Evolutionary conservation across 192 early-diverging fungal genomes (phyloP), one percentile per base, ranked within the genome.

Genomic region (Paraglomus occultum): DNA sequence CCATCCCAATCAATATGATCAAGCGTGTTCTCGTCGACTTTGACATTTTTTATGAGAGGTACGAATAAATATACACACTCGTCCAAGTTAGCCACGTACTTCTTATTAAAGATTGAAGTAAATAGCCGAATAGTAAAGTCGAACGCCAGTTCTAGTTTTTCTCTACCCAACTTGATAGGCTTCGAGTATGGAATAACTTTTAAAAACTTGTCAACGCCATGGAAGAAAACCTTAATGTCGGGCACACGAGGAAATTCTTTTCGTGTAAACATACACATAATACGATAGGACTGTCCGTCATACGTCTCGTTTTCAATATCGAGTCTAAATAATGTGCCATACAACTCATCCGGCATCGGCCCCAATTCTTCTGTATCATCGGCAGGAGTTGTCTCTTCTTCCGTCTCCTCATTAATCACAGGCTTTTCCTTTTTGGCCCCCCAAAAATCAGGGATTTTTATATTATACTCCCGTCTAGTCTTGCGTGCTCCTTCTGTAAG

Each of bases 51-150:
- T 9, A 71, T 58, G 5, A 84, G 51, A 1, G 90, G 90, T 1
- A 77, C 85, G 23, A 92, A 23, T 39, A 89, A 76, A 40, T 80
- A 85, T 0, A 88, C 80, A 46, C 87, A 71, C 38, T 81, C 74
- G 12, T 78, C 76, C 23, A 80, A 49, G 5, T 75, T 61, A 73
- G 88, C 89, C 20, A 70, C 49, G 58, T 85, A 82, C 5, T 72
- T 76, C 61, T 75, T 76, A 22, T 81, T 77, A 39, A 78, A 64
- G 6, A 88, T 73, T 7, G 83, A 77, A 8, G 73, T 58, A 45
- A 87, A 70, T 7, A 85, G 38, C 11, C 79, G 73, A 3, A 87
- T 61, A 0, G 85, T 89, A 54, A 83, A 90, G n/a, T 79, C 71
- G 7, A 77, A 80, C 1, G 89, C 60, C 1, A 59, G n/a, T 0